Conservation (phyloP, 352 stramenopile species). For the Pythium aquatile region DNA sequence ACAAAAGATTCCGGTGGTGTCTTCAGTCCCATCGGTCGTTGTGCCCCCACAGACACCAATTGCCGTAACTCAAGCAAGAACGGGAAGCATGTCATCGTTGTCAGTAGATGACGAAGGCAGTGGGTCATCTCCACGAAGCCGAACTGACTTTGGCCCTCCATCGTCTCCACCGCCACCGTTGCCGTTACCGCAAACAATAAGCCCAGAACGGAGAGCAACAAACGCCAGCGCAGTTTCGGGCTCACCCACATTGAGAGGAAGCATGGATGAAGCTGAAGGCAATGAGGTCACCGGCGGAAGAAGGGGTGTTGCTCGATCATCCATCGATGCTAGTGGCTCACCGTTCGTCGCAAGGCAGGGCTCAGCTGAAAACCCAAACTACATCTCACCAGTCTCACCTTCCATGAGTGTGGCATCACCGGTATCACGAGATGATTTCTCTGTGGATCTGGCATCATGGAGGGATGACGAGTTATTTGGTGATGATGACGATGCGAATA, state of each 20-base stretch:
- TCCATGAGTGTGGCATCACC: constrained; percentile 4
- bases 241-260: constrained; percentile 1
- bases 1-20: not conserved
- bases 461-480: constrained; percentile 34
- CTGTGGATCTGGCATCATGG: constrained; percentile 29
- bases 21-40: not conserved
- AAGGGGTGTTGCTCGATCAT: not conserved
- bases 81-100: constrained; percentile 1
- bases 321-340: not conserved
- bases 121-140: constrained; percentile 6
- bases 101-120: not conserved
- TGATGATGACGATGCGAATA: constrained; percentile 18
- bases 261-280: not conserved
- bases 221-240: not conserved
- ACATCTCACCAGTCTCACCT: not conserved
- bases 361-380: constrained; percentile 6
- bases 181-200: constrained; percentile 22
- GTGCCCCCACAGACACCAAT: not conserved
- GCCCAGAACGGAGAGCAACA: constrained; percentile 4
- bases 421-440: constrained; percentile 16
- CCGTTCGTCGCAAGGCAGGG: constrained; percentile 7
- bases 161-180: constrained; percentile 28
- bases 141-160: constrained; percentile 24
- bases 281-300: not conserved
- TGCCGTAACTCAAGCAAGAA: not conserved